Conservation (phyloP, 306 rosid species). For the Fragaria vesca region DNA sequence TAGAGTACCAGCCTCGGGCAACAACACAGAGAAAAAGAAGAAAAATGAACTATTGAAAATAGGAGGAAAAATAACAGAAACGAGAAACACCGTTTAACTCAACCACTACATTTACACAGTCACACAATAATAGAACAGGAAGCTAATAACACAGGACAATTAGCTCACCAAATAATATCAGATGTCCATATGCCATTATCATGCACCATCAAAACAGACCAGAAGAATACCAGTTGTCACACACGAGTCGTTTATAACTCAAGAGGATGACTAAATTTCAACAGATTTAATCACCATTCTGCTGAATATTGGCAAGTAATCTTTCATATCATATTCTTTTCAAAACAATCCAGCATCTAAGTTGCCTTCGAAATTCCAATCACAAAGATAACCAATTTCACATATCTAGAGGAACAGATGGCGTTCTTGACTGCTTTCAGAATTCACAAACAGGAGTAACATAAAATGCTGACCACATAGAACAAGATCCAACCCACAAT, state of each 20-base stretch:
- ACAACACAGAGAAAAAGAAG: neutral
- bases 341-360: neutral
- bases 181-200: neutral
- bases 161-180: neutral
- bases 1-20: neutral
- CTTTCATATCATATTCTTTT: neutral
- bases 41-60: neutral
- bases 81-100: neutral
- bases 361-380: neutral
- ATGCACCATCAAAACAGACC: neutral
- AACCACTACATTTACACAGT: neutral
- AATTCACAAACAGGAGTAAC: neutral
- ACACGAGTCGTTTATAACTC: neutral
- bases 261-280: neutral
- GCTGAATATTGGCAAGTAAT: neutral
- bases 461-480: neutral
- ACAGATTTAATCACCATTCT: neutral
- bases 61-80: neutral
- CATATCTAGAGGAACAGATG: neutral
- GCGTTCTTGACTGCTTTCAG: neutral
- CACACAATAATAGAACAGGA: neutral
- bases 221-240: neutral
- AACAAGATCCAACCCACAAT: conserved; percentile 2
- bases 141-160: neutral
- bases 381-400: neutral